phyloP scores from a whole-genome alignment of 257 asterid genomes.

The Nicotiana benthamiana region DNA sequence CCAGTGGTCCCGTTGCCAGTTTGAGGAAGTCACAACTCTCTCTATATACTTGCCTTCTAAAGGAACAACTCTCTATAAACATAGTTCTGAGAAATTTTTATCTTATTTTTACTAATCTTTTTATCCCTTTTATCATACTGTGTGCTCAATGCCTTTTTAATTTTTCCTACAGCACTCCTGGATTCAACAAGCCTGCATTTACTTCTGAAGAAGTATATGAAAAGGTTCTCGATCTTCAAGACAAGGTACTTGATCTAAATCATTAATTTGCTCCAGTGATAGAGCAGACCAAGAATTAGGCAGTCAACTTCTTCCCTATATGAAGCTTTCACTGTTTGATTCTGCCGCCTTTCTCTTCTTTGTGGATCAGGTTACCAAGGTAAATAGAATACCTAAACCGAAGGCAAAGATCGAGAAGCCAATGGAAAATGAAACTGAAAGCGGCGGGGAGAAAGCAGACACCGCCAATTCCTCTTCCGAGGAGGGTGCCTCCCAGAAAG shows the following conservation, averaged over 20 bases:
- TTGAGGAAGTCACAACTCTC: background rate
- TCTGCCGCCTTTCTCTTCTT: background rate
- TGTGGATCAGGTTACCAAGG: constrained; percentile 47
- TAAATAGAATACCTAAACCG: constrained; percentile 87
- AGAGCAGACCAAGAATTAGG: background rate
- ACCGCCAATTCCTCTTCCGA: constrained; percentile 30
- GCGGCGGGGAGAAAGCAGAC: constrained; percentile 32
- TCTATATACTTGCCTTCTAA: too few relatives aligned
- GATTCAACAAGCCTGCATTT: constrained; percentile 55
- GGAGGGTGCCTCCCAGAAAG: constrained; percentile 47
- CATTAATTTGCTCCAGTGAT: background rate
- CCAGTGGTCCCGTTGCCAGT: background rate
- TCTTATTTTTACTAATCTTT: background rate
- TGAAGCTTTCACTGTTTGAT: background rate
- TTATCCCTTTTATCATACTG: background rate
- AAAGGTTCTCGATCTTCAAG: constrained; percentile 72
- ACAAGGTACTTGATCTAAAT: constrained; percentile 43
- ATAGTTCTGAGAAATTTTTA: background rate
- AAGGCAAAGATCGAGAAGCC: constrained; percentile 88
- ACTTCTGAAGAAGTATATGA: constrained; percentile 80
- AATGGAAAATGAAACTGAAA: constrained; percentile 44
- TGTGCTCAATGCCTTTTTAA: background rate
- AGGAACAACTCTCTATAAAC: background rate
- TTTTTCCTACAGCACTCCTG: constrained; percentile 55
- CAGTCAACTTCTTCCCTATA: background rate